A percentile compares a stretch with the other conserved stretches of the same genome.
Conservation (phyloP, 2,329 filamentous ascomycete species). For the Alternaria sp. region DNA sequence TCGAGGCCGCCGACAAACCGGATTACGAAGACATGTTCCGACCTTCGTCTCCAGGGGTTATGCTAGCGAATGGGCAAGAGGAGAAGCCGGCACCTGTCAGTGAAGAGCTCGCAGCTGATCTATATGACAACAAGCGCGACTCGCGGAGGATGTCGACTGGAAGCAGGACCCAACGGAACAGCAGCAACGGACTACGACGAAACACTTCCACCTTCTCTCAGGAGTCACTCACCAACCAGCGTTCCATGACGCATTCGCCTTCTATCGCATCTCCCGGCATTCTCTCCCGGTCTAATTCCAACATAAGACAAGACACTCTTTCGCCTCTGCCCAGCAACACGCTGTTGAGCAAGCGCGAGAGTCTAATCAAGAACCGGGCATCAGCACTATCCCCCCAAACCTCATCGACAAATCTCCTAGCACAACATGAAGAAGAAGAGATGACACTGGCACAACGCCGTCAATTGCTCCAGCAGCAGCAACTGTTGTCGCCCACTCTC, state of each 20-base stretch:
- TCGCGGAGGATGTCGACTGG: constrained; percentile 39
- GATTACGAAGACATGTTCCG: constrained; percentile 69
- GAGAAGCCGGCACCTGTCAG: constrained; percentile 65
- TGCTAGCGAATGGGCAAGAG: constrained; percentile 46
- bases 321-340: constrained; percentile 53
- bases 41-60: constrained; percentile 54
- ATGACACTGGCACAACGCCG: constrained; percentile 74
- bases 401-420: constrained; percentile 39
- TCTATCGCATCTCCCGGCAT: constrained; percentile 23
- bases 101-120: constrained; percentile 37
- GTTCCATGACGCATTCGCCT: constrained; percentile 27
- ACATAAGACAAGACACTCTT: constrained; percentile 20
- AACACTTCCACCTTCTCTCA: constrained; percentile 37
- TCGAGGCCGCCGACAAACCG: constrained; percentile 78
- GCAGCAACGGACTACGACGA: constrained; percentile 26
- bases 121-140: constrained; percentile 26
- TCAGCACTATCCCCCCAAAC: constrained; percentile 50
- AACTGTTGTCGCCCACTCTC: constrained; percentile 21
- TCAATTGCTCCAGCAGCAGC: constrained; percentile 49
- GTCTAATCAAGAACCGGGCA: constrained; percentile 56
- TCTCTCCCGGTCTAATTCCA: constrained; percentile 37
- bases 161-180: constrained; percentile 31
- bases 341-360: constrained; percentile 65
- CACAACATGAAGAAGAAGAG: constrained; percentile 63
- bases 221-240: constrained; percentile 27